Evolutionary conservation across 139 green algal genomes (phyloP).

Genomic region (Eudorina sp.): DNA sequence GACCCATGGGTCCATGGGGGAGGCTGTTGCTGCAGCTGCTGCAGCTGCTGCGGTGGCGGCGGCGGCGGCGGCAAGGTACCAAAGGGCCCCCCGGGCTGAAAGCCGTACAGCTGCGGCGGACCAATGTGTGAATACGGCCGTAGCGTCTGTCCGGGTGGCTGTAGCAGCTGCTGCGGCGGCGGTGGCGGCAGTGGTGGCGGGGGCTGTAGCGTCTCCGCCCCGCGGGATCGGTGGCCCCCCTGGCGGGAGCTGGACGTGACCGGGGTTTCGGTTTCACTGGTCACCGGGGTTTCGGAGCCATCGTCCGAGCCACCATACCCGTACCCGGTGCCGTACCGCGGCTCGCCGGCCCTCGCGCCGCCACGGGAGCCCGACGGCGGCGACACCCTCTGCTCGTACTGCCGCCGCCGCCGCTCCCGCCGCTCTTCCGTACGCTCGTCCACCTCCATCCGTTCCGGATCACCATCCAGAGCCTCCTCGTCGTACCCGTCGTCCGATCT

Average conservation of each 20-base stretch:
- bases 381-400: neutral
- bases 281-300: constrained; percentile 11
- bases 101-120: too few relatives aligned
- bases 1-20: too few relatives aligned
- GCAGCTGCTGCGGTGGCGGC: neutral
- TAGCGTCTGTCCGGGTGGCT: too few relatives aligned
- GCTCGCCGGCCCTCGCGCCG: neutral
- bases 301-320: neutral
- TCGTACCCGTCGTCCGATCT: neutral
- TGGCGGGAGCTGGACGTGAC: neutral
- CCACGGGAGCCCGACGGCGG: neutral
- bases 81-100: too few relatives aligned
- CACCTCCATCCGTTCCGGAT: neutral
- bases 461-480: neutral
- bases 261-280: constrained; percentile 31
- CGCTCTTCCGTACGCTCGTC: neutral
- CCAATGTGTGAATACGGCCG: too few relatives aligned
- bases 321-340: neutral
- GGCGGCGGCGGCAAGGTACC: too few relatives aligned
- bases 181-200: too few relatives aligned
- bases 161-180: neutral
- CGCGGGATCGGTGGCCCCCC: neutral
- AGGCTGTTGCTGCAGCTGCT: neutral
- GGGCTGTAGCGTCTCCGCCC: neutral
- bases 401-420: neutral